Percentiles rank a stretch among this genome's conserved stretches.
phyloP scores from a whole-genome alignment of 768 basidiomycete genomes.

The Boletus bicolor region DNA sequence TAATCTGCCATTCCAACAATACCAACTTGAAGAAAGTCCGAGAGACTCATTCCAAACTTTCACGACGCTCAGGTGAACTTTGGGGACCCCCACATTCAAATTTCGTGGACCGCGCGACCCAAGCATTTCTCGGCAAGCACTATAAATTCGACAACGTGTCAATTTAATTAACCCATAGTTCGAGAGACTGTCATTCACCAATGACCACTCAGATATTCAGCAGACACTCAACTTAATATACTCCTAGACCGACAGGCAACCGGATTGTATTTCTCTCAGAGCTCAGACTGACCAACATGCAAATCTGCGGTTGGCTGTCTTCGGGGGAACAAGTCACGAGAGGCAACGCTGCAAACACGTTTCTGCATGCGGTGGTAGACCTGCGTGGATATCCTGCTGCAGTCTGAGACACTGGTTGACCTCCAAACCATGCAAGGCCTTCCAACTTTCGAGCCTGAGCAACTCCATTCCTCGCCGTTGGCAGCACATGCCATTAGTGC shows the following conservation, averaged over 20 bases:
- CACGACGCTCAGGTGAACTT: too few species aligned
- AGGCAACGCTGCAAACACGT: conserved; percentile 33
- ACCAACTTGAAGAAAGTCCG: too few species aligned
- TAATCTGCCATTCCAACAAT: not conserved
- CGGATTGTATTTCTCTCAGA: not conserved
- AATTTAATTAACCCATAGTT: not conserved
- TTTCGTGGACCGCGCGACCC: not conserved
- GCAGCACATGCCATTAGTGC: conserved; percentile 31
- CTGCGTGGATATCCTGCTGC: conserved; percentile 25
- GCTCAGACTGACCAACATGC: not conserved
- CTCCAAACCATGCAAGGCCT: conserved; percentile 32
- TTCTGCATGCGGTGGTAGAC: conserved; percentile 20
- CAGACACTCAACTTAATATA: not conserved
- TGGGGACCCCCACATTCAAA: not conserved
- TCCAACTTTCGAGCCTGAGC: conserved; percentile 28
- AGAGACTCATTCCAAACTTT: not conserved
- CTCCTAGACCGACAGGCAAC: not conserved
- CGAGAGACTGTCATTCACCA: not conserved
- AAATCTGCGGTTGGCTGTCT: conserved; percentile 3
- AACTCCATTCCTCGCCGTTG: conserved; percentile 25
- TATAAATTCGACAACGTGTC: not conserved
- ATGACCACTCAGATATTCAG: not conserved
- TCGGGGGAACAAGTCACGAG: conserved; percentile 12
- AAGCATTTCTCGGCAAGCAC: conserved; percentile 5
- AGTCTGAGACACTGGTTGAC: conserved; percentile 18